Percentiles rank a stretch among this genome's conserved stretches.
These are phyloP conservation scores for Diplodia sapinea DNA, from an alignment of 2,329 filamentous ascomycete species.

Conservation along the genomic window DNA sequence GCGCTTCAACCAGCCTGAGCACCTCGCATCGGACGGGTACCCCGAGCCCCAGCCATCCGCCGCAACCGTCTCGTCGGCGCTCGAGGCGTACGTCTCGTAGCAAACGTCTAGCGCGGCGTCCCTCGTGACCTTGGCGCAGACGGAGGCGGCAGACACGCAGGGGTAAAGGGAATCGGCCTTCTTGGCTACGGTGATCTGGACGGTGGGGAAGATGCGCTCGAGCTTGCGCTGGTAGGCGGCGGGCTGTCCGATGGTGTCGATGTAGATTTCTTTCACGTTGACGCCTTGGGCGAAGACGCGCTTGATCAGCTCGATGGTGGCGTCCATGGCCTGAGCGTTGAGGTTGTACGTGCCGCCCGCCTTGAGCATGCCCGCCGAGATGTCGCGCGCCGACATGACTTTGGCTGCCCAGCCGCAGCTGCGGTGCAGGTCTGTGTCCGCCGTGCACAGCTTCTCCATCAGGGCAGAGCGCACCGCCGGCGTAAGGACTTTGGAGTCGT, in stretches of 20 bases:
- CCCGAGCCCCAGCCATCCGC: conserved; percentile 80
- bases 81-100: conserved; percentile 61
- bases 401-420: conserved; percentile 84
- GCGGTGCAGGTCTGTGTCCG: conserved; percentile 61
- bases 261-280: conserved; percentile 86
- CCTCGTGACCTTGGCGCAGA: conserved; percentile 94
- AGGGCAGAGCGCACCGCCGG: conserved; percentile 77
- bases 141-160: conserved; percentile 89
- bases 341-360: conserved; percentile 76
- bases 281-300: conserved; percentile 78
- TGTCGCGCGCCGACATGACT: conserved; percentile 82
- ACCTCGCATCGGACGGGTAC: conserved; percentile 86
- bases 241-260: conserved; percentile 90
- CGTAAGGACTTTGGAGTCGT: conserved; percentile 93
- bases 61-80: conserved; percentile 37
- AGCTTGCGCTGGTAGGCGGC: conserved; percentile 83
- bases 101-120: conserved; percentile 86
- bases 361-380: conserved; percentile 77
- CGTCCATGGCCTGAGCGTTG: conserved; percentile 94
- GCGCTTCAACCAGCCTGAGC: conserved; percentile 76
- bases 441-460: conserved; percentile 73
- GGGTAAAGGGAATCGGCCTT: conserved; percentile 95
- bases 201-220: conserved; percentile 79
- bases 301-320: conserved; percentile 81
- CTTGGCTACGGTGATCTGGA: conserved; percentile 57